Evolutionary conservation across 2,329 filamentous ascomycete genomes (phyloP).

Genomic region (Diaporthe citriasiana): DNA sequence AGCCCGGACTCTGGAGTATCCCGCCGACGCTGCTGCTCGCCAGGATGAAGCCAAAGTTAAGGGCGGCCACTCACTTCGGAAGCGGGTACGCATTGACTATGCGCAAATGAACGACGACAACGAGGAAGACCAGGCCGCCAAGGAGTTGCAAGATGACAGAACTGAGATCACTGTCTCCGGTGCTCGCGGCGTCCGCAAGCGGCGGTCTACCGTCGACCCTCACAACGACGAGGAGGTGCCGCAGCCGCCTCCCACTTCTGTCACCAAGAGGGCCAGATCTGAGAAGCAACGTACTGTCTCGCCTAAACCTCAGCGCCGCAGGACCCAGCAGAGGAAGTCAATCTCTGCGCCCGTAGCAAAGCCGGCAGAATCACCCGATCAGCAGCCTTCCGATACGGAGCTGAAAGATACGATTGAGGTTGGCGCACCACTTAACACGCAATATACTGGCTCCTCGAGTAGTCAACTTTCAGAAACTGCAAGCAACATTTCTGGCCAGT

Average conservation of each 20-base stretch:
- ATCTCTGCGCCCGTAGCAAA: slow-evolving; percentile 36
- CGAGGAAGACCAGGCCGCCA: slow-evolving; percentile 37
- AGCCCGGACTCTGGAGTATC: slow-evolving; percentile 59
- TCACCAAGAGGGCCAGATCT: slow-evolving; percentile 29
- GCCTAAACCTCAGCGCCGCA: slow-evolving; percentile 53
- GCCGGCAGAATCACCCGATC: slow-evolving; percentile 51
- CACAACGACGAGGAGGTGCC: slow-evolving; percentile 25
- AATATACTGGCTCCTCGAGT: slow-evolving; percentile 36
- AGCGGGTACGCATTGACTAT: slow-evolving; percentile 70
- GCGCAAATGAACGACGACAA: slow-evolving; percentile 67
- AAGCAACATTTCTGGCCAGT: slow-evolving; percentile 38
- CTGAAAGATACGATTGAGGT: slow-evolving; percentile 72
- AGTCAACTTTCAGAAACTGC: slow-evolving; percentile 41
- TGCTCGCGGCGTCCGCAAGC: slow-evolving; percentile 36
- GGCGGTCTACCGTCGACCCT: slow-evolving; percentile 31
- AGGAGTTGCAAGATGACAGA: slow-evolving; percentile 40
- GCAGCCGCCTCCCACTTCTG: not conserved
- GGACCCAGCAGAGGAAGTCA: slow-evolving; percentile 57
- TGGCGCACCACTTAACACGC: slow-evolving; percentile 52
- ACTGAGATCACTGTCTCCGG: slow-evolving; percentile 38
- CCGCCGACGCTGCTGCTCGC: slow-evolving; percentile 51
- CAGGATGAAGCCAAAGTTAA: slow-evolving; percentile 66
- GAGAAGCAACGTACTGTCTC: slow-evolving; percentile 49
- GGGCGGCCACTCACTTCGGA: slow-evolving; percentile 71
- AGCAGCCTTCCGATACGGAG: slow-evolving; percentile 58